phyloP scores from a whole-genome alignment of 2,329 filamentous ascomycete genomes.

The Arthrobotrys sphaeroides region DNA sequence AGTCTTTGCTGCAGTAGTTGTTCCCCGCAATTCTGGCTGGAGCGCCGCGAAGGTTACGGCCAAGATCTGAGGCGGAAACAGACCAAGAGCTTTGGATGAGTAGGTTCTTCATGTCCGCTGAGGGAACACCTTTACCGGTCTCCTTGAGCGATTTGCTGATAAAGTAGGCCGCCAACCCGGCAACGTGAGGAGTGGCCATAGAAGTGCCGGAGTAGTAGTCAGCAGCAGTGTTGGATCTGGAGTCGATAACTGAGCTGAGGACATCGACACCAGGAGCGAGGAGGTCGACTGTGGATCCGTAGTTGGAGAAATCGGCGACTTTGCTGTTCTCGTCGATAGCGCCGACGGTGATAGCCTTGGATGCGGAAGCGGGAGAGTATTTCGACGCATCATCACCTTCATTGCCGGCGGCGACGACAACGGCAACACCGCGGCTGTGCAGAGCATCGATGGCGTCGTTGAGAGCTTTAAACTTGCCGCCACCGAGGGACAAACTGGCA shows the following conservation, averaged over 20 bases:
- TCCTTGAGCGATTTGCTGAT: background rate
- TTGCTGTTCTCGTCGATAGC: conserved; percentile 61
- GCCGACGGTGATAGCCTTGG: conserved; percentile 62
- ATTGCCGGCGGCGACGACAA: conserved; percentile 61
- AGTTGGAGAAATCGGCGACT: conserved; percentile 62
- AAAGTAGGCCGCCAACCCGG: conserved; percentile 74
- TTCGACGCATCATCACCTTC: conserved; percentile 54
- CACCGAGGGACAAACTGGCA: conserved; percentile 60
- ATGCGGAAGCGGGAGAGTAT: conserved; percentile 61
- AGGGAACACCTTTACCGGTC: background rate
- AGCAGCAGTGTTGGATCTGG: conserved; percentile 62
- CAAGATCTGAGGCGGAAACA: background rate
- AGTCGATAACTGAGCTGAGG: conserved; percentile 66
- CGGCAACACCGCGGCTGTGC: conserved; percentile 62
- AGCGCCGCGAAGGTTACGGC: background rate
- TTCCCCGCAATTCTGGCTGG: background rate
- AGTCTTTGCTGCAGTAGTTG: background rate
- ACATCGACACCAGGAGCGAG: conserved; percentile 69
- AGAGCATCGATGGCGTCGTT: conserved; percentile 68
- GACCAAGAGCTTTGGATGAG: background rate
- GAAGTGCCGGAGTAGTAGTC: conserved; percentile 65
- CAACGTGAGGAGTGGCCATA: conserved; percentile 72
- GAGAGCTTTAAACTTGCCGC: conserved; percentile 61
- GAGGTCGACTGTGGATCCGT: conserved; percentile 66
- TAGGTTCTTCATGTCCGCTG: background rate